Base-by-base conservation (phyloP, 768 basidiomycete genomes). In the Gloeophyllum trabeum region DNA sequence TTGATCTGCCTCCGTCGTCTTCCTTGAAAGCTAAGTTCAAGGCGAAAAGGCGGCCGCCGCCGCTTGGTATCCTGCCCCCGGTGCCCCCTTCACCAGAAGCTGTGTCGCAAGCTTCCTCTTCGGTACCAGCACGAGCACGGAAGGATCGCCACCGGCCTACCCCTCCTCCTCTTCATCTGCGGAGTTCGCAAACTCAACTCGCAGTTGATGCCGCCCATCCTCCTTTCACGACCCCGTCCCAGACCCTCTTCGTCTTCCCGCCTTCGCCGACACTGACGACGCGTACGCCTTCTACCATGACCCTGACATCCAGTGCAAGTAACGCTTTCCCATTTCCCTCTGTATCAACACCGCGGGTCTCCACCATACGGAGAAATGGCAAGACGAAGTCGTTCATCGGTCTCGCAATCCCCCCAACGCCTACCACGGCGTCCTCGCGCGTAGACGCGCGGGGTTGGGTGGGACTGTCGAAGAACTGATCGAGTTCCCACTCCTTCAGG, bases 181-280 rank as follows among this genome's bases (percentile, higher is more conserved):
- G 58, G 28, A 49, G 45, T n/a, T 52, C 43, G 43, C 50, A 22
- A 47, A 60, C 36, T 10, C 7, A 21, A 21, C 41, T 42, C 28
- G 42, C 44, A 13, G 46, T 52, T 37, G 10, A 13, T 21, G 10
- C 36, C 36, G 7, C 10, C 30, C 43, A 40, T 42, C 35, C 37
- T 21, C 35, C 23, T 34, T 43, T 65, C 28, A 58, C 67, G 36
- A 72, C 79, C 24, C 81, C 83, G 24, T 85, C 86, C 1, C 88
- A 90, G 55, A 90, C 87, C 0, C 67, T 90, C 36, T 89, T 90
- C 51, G 79, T 90, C 26, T 90, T 90, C 54, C 87, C 87, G 1
- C 85, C 87, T 24, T 89, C 86, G 4, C 85, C 75, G 60, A 69
- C 58, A 22, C 51, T 54, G 38, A 69, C 67, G 52, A 66, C 76